Base-by-base conservation (phyloP, 202 grass and related monocot genomes). In the Musa balbisiana region DNA sequence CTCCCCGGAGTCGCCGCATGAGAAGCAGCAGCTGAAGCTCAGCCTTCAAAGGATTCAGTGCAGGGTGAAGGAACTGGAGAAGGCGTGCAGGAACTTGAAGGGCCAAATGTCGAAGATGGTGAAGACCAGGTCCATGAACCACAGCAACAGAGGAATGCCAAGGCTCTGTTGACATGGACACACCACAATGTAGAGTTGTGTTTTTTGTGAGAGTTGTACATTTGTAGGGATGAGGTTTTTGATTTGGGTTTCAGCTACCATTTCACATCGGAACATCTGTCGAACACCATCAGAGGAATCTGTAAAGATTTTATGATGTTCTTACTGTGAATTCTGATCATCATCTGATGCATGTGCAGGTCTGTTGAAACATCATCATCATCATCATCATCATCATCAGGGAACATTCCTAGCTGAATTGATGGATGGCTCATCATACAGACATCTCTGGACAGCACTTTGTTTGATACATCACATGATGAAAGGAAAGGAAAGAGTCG, bases 61-160 rank as follows among this genome's bases (percentile, higher is more conserved):
- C 62, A 86, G 88, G 78, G 88, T 98, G 73, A 83, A 89, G 73
- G 87, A 98, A 77, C 74, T 95, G 84, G 89, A 95, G 91, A 86
- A 85, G n/a, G 82, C 70, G 52, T 99, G 95, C 81, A 92, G 87
- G 55, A 87, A 85, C 78, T 92, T 99, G 87, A 88, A 81, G 62
- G 91, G 87, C 0, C 81, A 89, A 78, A 96, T 89, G 87, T 82
- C 89, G 51, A 92, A 78, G 70, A 87, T 84, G 84, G 62, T 56
- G 9, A 78, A 77, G 77, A 65, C 73, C 79, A 89, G 86, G 78
- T 83, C 84, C 12, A 73, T 85, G 3, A 71, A 50, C 78, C 59
- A 53, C 64, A 68, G 75, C 55, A 76, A 67, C 5, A 90, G 73
- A 15, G 89, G 85, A n/a, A 65, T 94, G 82, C 87, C 91, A 49